phyloP scores from a whole-genome alignment of 1,139 yeast genomes.

The Geotrichum cucujoidarum region DNA sequence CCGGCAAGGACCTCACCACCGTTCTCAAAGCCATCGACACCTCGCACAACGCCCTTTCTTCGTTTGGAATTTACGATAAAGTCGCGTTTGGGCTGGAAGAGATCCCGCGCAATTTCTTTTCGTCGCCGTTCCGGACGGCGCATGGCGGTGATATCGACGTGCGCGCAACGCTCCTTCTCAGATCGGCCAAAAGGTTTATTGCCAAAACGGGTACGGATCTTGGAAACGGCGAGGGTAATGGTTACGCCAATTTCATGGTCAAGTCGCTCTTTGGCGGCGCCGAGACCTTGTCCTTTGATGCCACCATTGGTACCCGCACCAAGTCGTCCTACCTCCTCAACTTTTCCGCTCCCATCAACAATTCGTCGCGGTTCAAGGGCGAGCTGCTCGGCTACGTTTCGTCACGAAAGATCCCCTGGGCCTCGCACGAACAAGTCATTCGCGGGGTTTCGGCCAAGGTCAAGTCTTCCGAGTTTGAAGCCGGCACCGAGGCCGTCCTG shows the following conservation, averaged over 20 bases:
- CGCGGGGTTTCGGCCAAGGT: slow-evolving; percentile 56
- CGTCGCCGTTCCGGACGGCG: slow-evolving; percentile 18
- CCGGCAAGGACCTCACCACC: slow-evolving; percentile 28
- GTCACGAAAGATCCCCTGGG: slow-evolving; percentile 64
- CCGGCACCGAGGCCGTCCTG: slow-evolving; percentile 60
- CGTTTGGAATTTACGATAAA: slow-evolving; percentile 45
- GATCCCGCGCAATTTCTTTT: slow-evolving; percentile 21
- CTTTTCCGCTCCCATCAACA: slow-evolving; percentile 56
- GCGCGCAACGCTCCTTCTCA: slow-evolving; percentile 25
- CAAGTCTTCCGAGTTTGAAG: slow-evolving; percentile 40
- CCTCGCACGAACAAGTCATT: slow-evolving; percentile 55
- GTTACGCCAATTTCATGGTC: slow-evolving; percentile 66
- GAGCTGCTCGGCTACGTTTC: slow-evolving; percentile 56
- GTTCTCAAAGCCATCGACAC: slow-evolving; percentile 33
- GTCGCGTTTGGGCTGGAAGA: slow-evolving; percentile 42
- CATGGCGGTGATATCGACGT: slow-evolving; percentile 20
- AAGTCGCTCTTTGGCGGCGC: slow-evolving; percentile 86
- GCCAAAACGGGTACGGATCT: slow-evolving; percentile 90
- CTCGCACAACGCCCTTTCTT: slow-evolving; percentile 30
- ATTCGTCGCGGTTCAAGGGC: slow-evolving; percentile 49
- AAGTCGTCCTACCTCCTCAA: slow-evolving; percentile 58
- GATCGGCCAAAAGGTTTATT: slow-evolving; percentile 44
- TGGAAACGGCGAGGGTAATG: slow-evolving; percentile 95
- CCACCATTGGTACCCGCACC: slow-evolving; percentile 76
- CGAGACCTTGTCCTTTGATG: slow-evolving; percentile 70